Evolutionary conservation across 2,329 filamentous ascomycete species (phyloP).

Genomic region (Aspergillus proliferans): DNA sequence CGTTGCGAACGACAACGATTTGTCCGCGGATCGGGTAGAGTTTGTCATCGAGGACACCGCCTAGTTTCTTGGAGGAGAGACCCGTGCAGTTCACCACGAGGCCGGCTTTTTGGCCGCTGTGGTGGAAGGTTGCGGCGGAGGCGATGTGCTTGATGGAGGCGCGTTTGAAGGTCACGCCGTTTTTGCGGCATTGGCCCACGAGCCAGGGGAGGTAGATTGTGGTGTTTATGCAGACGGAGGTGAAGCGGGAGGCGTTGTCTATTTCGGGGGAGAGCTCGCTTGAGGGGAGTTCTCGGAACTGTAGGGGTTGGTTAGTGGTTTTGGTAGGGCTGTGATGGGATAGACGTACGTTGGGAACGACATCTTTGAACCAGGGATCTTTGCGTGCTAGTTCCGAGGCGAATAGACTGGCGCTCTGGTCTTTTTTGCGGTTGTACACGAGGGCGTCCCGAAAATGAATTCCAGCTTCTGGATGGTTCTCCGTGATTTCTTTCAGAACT

Average conservation of each 20-base stretch:
- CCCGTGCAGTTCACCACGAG: conserved; percentile 82
- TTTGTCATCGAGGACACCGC: conserved; percentile 69
- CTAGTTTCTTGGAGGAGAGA: conserved; percentile 65
- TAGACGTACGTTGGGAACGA: conserved; percentile 59
- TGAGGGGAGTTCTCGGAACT: conserved; percentile 57
- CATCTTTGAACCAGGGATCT: conserved; percentile 66
- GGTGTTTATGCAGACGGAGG: conserved; percentile 85
- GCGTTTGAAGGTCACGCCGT: conserved; percentile 63
- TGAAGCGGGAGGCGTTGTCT: conserved; percentile 69
- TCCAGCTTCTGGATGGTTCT: conserved; percentile 67
- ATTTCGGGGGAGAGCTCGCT: conserved; percentile 56
- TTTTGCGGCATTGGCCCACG: conserved; percentile 67
- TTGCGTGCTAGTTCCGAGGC: conserved; percentile 62
- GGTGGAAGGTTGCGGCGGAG: conserved; percentile 59
- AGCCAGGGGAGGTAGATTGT: conserved; percentile 84
- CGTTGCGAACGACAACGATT: conserved; percentile 75
- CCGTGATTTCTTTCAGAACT: conserved; percentile 54
- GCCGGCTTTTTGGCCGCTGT: conserved; percentile 53
- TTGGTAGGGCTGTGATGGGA: background rate
- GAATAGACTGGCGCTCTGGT: conserved; percentile 52
- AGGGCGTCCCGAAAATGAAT: conserved; percentile 63
- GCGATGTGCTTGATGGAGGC: conserved; percentile 61
- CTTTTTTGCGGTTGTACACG: conserved; percentile 59
- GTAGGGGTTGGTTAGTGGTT: background rate
- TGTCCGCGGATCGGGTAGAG: conserved; percentile 77